Conservation (phyloP, 768 basidiomycete species). For the Psilocybe azurescens region DNA sequence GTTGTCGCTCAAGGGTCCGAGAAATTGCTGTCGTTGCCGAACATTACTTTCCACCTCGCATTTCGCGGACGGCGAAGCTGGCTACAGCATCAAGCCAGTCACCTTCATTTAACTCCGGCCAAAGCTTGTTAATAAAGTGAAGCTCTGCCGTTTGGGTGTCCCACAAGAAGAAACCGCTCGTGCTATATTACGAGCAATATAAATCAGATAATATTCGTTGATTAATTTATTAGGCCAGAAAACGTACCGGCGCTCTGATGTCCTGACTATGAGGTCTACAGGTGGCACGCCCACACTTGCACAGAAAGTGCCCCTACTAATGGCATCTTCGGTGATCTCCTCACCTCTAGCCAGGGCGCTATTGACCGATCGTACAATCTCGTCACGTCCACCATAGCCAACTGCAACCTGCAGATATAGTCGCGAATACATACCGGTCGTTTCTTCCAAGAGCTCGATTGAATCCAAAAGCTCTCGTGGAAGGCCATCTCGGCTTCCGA, state of each 20-base stretch:
- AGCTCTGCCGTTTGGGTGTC: neutral
- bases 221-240: neutral
- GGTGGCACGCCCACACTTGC: neutral
- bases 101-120: neutral
- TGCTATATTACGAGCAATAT: neutral
- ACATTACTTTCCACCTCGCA: neutral
- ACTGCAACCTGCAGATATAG: neutral
- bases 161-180: constrained; percentile 6
- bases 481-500: neutral
- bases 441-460: neutral
- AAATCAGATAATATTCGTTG: no score
- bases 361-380: constrained; percentile 1
- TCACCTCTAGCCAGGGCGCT: neutral
- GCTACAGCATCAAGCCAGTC: constrained; percentile 1
- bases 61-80: neutral
- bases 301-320: neutral
- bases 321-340: neutral
- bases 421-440: neutral
- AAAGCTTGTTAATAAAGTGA: constrained; percentile 1
- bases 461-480: neutral
- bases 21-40: no score
- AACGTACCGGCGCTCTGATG: constrained; percentile 1
- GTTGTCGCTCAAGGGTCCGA: no score
- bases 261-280: constrained; percentile 1
- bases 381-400: constrained; percentile 4